phyloP scores from a whole-genome alignment of 1,139 yeast genomes.

The Diutina catenulata region DNA sequence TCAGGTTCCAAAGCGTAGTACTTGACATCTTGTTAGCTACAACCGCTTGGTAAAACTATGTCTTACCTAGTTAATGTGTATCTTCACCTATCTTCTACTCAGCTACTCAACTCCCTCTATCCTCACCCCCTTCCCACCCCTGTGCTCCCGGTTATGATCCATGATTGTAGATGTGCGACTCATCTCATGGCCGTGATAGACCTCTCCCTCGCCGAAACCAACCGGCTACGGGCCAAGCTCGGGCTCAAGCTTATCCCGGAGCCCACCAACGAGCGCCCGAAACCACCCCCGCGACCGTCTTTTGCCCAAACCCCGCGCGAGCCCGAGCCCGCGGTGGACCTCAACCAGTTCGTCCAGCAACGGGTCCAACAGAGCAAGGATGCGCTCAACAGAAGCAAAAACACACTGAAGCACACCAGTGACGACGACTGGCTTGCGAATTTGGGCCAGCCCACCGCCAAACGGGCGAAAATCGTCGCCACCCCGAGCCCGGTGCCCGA shows the following conservation, averaged over 20 bases:
- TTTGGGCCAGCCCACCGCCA: background rate
- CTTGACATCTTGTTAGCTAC: too few relatives aligned
- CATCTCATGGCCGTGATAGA: too few relatives aligned
- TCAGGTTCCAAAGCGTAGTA: too few relatives aligned
- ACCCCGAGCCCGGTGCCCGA: background rate
- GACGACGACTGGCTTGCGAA: conserved; percentile 5
- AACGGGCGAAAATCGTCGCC: background rate
- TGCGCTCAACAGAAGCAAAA: conserved; percentile 12
- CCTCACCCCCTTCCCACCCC: too few relatives aligned
- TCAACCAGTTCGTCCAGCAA: conserved; percentile 7
- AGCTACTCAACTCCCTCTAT: too few relatives aligned
- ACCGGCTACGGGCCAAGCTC: conserved; percentile 6
- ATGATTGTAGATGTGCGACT: too few relatives aligned
- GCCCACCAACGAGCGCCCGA: conserved; percentile 10
- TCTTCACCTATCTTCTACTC: too few relatives aligned
- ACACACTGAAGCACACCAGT: conserved; percentile 7
- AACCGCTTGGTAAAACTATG: too few relatives aligned
- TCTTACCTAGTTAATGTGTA: too few relatives aligned
- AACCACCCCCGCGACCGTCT: background rate
- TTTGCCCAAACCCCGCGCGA: background rate
- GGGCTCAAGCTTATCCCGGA: conserved; percentile 11
- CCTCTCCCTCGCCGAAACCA: conserved; percentile 6
- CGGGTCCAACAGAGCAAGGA: conserved; percentile 13
- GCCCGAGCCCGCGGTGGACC: too few relatives aligned
- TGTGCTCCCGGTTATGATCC: too few relatives aligned